Evolutionary conservation across 208 protist genomes (phyloP).

Genomic region (Angomonas ambiguus): DNA sequence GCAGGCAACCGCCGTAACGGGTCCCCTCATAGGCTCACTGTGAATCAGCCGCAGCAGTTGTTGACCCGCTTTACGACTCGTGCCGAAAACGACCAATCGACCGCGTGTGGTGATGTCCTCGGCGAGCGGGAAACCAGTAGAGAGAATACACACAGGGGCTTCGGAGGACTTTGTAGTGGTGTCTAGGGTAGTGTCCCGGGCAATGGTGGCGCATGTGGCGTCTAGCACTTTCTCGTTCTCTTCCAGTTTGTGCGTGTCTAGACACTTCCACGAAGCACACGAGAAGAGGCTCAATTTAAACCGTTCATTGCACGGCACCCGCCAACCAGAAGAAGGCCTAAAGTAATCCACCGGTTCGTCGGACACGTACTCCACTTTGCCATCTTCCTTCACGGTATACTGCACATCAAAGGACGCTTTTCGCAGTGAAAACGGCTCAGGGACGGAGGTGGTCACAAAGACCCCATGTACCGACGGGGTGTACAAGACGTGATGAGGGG

Average conservation of each 20-base stretch:
- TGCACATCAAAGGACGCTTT: conserved; percentile 82
- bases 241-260: conserved; percentile 48
- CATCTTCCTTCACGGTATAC: conserved; percentile 46
- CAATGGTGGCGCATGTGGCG: conserved; percentile 43
- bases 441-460: conserved; percentile 66
- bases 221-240: conserved; percentile 81
- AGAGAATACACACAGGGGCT: conserved; percentile 67
- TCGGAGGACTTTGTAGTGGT: conserved; percentile 13
- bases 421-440: conserved; percentile 55
- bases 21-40: conserved; percentile 69
- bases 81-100: conserved; percentile 52
- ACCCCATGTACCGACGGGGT: conserved; percentile 50
- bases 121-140: conserved; percentile 80
- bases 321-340: conserved; percentile 31
- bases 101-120: conserved; percentile 83
- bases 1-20: conserved; percentile 66
- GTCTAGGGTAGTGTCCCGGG: conserved; percentile 46
- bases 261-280: conserved; percentile 39
- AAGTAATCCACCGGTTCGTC: conserved; percentile 35
- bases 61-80: conserved; percentile 21
- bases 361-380: conserved; percentile 32
- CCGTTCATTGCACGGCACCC: conserved; percentile 63
- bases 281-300: conserved; percentile 65
- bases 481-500: conserved; percentile 80
- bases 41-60: conserved; percentile 51